Evolutionary conservation across 2,329 filamentous ascomycete species (phyloP).

Genomic region (Alternaria tenuissima): DNA sequence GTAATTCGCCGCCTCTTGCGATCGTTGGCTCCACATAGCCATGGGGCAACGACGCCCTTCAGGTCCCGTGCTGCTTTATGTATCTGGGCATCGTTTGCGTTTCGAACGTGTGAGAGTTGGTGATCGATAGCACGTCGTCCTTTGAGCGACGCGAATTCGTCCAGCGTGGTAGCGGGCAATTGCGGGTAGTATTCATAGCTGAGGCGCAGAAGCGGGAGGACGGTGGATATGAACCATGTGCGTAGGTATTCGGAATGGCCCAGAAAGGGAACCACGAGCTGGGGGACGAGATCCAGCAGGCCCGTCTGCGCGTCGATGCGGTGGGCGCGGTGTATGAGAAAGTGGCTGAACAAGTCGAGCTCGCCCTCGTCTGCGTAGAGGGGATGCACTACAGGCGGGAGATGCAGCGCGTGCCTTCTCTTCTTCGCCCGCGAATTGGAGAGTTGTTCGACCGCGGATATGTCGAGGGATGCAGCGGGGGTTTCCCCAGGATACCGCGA

Average conservation of each 20-base stretch:
- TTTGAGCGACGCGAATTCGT: slow-evolving; percentile 69
- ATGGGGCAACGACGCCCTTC: slow-evolving; percentile 73
- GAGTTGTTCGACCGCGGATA: slow-evolving; percentile 64
- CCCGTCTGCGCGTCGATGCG: slow-evolving; percentile 76
- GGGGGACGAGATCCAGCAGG: slow-evolving; percentile 71
- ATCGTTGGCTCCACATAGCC: slow-evolving; percentile 72
- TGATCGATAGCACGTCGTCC: slow-evolving; percentile 67
- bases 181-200: slow-evolving; percentile 74
- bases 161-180: slow-evolving; percentile 62
- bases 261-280: slow-evolving; percentile 74
- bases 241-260: slow-evolving; percentile 67
- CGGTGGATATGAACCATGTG: slow-evolving; percentile 72
- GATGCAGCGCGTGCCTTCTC: slow-evolving; percentile 68
- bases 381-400: slow-evolving; percentile 65
- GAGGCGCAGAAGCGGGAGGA: slow-evolving; percentile 73
- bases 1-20: slow-evolving; percentile 62
- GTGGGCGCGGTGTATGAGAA: slow-evolving; percentile 73
- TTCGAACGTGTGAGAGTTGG: slow-evolving; percentile 58
- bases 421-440: slow-evolving; percentile 71
- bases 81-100: slow-evolving; percentile 23
- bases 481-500: slow-evolving; percentile 55
- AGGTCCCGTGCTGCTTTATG: slow-evolving; percentile 68
- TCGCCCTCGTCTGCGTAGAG: slow-evolving; percentile 59
- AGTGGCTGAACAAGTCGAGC: slow-evolving; percentile 66
- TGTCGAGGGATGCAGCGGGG: slow-evolving; percentile 58